Percentiles rank a stretch among this genome's conserved stretches.
Conservation (phyloP, 768 basidiomycete genomes). For the Botryobasidium botryosum region DNA sequence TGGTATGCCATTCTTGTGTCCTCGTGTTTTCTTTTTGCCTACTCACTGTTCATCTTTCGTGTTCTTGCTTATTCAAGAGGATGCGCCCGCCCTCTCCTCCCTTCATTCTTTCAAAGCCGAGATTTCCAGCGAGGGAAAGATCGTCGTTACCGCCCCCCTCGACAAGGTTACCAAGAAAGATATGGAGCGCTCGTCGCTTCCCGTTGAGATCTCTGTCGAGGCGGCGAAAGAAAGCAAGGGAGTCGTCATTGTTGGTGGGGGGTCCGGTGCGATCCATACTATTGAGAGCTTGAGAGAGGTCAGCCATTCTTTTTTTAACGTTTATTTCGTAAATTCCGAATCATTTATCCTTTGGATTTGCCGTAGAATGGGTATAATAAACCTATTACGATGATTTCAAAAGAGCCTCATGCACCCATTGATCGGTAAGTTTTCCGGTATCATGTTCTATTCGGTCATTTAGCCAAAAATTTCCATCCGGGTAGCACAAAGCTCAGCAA, state of each 20-base stretch:
- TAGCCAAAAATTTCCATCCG: background rate
- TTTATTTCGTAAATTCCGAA: too few relatives aligned
- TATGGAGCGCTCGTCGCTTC: constrained; percentile 41
- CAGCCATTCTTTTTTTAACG: too few relatives aligned
- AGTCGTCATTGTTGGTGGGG: constrained; percentile 76
- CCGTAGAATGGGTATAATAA: constrained; percentile 55
- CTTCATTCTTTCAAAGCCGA: constrained; percentile 62
- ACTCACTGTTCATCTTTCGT: constrained; percentile 17
- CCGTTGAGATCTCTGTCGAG: constrained; percentile 24
- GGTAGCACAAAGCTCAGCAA: constrained; percentile 78
- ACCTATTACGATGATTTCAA: constrained; percentile 64
- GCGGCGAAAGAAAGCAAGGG: constrained; percentile 32
- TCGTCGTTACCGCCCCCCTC: constrained; percentile 56
- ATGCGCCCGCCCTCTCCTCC: constrained; percentile 69
- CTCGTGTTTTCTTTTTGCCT: constrained; percentile 12
- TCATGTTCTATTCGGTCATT: background rate
- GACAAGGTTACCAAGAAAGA: constrained; percentile 47
- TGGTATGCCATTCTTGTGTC: background rate
- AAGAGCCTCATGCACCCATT: constrained; percentile 65
- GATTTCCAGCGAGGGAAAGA: constrained; percentile 43
- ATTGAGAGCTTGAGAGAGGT: constrained; percentile 47
- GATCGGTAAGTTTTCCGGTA: constrained; percentile 38
- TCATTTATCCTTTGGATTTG: background rate
- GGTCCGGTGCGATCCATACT: constrained; percentile 57
- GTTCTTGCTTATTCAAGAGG: too few relatives aligned